Percentiles rank a stretch among this genome's conserved stretches.
These are phyloP conservation scores for Carex pumila DNA, from an alignment of 176 grass and related monocot genomes.

Conservation along the genomic window DNA sequence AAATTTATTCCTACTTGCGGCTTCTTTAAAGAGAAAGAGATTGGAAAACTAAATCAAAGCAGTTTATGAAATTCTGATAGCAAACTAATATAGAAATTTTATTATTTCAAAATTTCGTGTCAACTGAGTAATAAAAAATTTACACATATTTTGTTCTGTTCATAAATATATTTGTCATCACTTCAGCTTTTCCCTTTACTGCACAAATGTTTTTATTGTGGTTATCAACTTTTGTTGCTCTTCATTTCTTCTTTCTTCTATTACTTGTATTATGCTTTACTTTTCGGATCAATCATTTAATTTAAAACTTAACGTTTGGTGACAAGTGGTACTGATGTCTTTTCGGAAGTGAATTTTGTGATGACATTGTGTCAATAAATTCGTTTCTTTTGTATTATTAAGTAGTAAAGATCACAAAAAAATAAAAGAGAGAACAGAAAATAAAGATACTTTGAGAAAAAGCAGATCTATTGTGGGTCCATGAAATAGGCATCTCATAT, in stretches of 20 bases:
- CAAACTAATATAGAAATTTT: not conserved
- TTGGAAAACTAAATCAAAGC: not conserved
- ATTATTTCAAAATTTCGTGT: not conserved
- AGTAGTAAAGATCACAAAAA: not conserved
- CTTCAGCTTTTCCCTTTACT: not conserved
- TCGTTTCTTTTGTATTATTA: not conserved
- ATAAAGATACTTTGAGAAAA: not conserved
- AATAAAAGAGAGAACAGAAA: not conserved
- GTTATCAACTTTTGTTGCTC: not conserved
- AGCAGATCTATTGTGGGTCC: not conserved
- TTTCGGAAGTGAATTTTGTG: not conserved
- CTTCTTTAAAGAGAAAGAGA: not conserved
- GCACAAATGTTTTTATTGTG: not conserved
- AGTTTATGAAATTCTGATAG: not conserved
- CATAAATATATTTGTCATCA: not conserved
- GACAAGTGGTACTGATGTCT: not conserved
- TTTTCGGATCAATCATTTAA: not conserved
- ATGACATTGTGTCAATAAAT: not conserved
- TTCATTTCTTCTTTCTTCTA: not conserved
- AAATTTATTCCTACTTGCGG: no score
- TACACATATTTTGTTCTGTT: not conserved
- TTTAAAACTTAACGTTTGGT: not conserved
- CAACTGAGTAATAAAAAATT: not conserved
- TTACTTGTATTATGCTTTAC: not conserved
- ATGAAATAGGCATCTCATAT: constrained; percentile 12